Conservation (phyloP, 768 basidiomycete species). For the Cantharellus anzutake region DNA sequence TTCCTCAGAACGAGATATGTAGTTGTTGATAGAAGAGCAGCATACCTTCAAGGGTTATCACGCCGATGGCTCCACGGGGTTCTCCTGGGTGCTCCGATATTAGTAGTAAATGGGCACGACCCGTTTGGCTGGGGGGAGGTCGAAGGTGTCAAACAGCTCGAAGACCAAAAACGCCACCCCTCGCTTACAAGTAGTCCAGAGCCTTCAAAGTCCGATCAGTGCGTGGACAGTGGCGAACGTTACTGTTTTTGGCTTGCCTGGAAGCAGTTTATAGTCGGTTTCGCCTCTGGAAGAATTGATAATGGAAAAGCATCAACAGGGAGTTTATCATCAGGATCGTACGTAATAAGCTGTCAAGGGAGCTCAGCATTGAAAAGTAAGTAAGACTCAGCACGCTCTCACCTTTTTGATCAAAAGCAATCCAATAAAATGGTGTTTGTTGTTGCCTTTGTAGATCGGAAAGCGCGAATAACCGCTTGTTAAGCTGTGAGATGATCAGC, state of each 20-base stretch:
- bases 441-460: constrained; percentile 60
- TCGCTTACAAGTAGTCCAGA: constrained; percentile 66
- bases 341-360: constrained; percentile 47
- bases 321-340: constrained; percentile 65
- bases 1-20: constrained; percentile 2
- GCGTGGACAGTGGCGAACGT: neutral
- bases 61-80: constrained; percentile 72
- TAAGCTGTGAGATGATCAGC: constrained; percentile 14
- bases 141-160: neutral
- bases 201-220: constrained; percentile 22
- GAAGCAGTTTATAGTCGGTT: constrained; percentile 78
- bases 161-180: neutral
- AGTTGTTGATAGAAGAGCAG: neutral
- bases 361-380: neutral
- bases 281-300: constrained; percentile 76
- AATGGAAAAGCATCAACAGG: constrained; percentile 61
- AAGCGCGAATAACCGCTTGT: constrained; percentile 71
- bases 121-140: constrained; percentile 43
- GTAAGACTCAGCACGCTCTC: constrained; percentile 2
- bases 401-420: constrained; percentile 74
- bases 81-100: constrained; percentile 70
- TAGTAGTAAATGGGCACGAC: constrained; percentile 78
- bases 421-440: constrained; percentile 55
- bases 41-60: constrained; percentile 72
- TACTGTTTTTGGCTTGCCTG: constrained; percentile 21